A percentile compares a stretch with the other conserved stretches of the same genome.
phyloP scores from a whole-genome alignment of 2,329 filamentous ascomycete genomes.

The Botrytis sinoallii region DNA sequence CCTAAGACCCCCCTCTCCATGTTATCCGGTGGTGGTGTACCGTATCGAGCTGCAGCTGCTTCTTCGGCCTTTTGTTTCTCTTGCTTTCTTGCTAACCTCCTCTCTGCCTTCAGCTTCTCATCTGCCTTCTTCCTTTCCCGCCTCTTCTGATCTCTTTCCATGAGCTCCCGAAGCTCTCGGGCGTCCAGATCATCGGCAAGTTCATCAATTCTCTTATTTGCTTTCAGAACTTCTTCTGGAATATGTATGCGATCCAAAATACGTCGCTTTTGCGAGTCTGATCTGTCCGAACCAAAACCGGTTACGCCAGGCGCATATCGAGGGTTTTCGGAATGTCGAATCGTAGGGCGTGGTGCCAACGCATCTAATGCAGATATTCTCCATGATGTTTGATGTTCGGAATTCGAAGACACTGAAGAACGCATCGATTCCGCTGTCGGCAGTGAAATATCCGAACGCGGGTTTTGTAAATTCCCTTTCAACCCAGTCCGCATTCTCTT shows the following conservation, averaged over 20 bases:
- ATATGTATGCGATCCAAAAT: slow-evolving; percentile 52
- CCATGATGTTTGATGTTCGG: slow-evolving; percentile 68
- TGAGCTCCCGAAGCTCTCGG: slow-evolving; percentile 76
- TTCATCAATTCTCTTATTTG: slow-evolving; percentile 62
- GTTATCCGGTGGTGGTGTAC: slow-evolving; percentile 52
- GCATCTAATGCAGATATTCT: slow-evolving; percentile 76
- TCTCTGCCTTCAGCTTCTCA: slow-evolving; percentile 65
- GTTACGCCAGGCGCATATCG: slow-evolving; percentile 50
- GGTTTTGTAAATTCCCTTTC: slow-evolving; percentile 56
- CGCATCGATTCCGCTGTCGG: slow-evolving; percentile 71
- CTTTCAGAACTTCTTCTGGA: slow-evolving; percentile 58
- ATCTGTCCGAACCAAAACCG: slow-evolving; percentile 42
- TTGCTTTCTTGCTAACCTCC: slow-evolving; percentile 61
- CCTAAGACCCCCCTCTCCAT: slow-evolving; percentile 60
- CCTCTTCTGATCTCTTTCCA: slow-evolving; percentile 84
- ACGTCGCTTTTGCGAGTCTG: slow-evolving; percentile 50
- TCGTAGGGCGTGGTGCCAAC: slow-evolving; percentile 80
- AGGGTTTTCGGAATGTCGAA: slow-evolving; percentile 69
- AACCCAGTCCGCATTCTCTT: slow-evolving; percentile 60
- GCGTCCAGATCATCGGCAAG: slow-evolving; percentile 85
- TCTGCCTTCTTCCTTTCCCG: slow-evolving; percentile 68
- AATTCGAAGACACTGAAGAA: slow-evolving; percentile 71
- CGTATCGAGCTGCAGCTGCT: slow-evolving; percentile 51
- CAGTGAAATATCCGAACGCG: slow-evolving; percentile 63
- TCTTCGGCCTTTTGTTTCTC: slow-evolving; percentile 63